Evolutionary conservation across 495 filamentous ascomycete genomes (phyloP), one percentile per base, ranked within the genome.

Genomic region (Hypoxylon trugodes): DNA sequence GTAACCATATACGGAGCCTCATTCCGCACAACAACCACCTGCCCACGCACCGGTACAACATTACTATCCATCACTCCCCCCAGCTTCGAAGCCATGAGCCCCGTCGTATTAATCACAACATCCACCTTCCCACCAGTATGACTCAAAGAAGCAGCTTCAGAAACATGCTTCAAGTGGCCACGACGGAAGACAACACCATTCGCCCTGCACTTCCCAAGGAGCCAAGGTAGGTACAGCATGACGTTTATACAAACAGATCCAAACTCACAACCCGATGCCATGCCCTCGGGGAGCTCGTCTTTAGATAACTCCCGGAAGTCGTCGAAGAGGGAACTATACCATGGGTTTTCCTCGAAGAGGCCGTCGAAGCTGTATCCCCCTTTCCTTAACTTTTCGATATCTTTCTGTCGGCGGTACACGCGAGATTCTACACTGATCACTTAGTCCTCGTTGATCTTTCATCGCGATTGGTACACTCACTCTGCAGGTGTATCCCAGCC

Each of bases 171-270:
- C 35, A 95, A 54, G 6, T 74, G 58, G 0, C 69, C 81, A n/a
- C 85, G 78, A 32, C 73, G 85, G 70, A 98, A 79, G 3, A 84
- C 74, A 0, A 89, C 87, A 7, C 91, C 91, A 42, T 82, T 81
- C 59, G 81, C 81, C 5, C 88, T 80, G 76, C 91, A 96, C 73
- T 93, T 87, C 1, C 87, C 86, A 0, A 88, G 75, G 0, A 98
- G 86, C 83, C 90, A 97, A 7, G 91, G 87, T 8, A 96, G 86
- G 77, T 97, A 97, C 52, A 97, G 65, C 41, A 90, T 86, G 0
- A 89, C 89, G 77, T 98, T 97, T 70, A 98, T 93, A 76, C 93
- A 97, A 19, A 96, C 88, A 0, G 90, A 93, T 2, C 82, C 90
- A 71, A 93, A 97, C 33, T 78, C 76, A 26, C 84, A 89, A 7